Evolutionary conservation across 306 rosid genomes (phyloP).

Genomic region (Fragaria ananassa): DNA sequence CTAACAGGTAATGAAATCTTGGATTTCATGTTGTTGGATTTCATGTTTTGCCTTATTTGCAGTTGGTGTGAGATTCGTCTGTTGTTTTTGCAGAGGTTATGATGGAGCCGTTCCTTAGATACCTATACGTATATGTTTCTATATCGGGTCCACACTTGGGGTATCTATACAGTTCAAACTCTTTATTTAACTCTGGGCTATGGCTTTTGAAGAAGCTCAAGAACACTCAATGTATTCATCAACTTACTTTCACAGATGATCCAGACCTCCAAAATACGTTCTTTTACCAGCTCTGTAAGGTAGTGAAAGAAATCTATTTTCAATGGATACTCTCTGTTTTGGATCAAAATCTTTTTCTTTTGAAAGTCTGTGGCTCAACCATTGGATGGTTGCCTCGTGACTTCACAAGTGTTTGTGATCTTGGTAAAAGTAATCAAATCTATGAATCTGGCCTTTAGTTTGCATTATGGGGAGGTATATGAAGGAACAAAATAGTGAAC

Average conservation of each 20-base stretch:
- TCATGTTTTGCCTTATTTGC: constrained; percentile 19
- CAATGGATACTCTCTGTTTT: background rate
- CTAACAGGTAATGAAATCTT: constrained; percentile 55
- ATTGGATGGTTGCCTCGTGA: background rate
- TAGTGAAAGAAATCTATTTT: constrained; percentile 28
- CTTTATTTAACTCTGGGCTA: constrained; percentile 86
- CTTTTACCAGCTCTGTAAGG: constrained; percentile 81
- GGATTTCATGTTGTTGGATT: constrained; percentile 20
- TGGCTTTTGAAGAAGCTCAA: constrained; percentile 92
- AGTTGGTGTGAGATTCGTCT: constrained; percentile 29
- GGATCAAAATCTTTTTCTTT: background rate
- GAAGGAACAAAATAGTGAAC: background rate
- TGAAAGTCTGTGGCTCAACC: background rate
- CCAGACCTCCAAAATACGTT: constrained; percentile 84
- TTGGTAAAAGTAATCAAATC: constrained; percentile 4
- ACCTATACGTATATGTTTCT: constrained; percentile 75
- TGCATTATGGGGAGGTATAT: background rate
- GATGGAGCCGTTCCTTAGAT: constrained; percentile 74
- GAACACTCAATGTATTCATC: constrained; percentile 88
- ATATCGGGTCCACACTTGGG: constrained; percentile 98
- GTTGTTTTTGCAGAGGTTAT: constrained; percentile 62
- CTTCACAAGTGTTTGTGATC: background rate
- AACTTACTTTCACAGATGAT: constrained; percentile 89
- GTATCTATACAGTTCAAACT: constrained; percentile 92
- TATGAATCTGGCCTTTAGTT: background rate